Percentiles rank a stretch among this genome's conserved stretches.
phyloP scores from a whole-genome alignment of 2,329 filamentous ascomycete species.

The Ceratocystis huliohia region DNA sequence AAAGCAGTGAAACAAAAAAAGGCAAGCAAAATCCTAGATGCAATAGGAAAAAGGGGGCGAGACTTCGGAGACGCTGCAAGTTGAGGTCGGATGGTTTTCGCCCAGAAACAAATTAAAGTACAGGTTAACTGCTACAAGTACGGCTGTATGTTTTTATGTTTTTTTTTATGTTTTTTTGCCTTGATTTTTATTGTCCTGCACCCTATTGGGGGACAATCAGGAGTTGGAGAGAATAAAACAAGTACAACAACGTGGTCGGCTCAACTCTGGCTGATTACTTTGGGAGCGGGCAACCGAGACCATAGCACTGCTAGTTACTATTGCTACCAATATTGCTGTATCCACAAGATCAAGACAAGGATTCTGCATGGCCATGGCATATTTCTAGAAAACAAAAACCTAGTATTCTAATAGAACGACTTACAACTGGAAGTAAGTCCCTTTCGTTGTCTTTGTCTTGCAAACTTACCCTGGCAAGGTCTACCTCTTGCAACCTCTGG shows the following conservation, averaged over 20 bases:
- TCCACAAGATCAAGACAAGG: background rate
- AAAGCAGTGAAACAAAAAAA: background rate
- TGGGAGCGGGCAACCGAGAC: background rate
- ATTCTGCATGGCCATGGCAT: background rate
- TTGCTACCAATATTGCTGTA: background rate
- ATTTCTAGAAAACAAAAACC: background rate
- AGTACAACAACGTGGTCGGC: background rate
- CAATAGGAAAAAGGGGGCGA: background rate
- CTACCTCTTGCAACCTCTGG: too few relatives aligned
- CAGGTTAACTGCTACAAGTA: background rate
- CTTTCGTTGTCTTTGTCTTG: background rate
- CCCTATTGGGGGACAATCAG: background rate
- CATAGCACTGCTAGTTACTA: background rate
- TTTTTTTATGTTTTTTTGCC: background rate
- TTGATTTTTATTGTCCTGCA: slow-evolving; percentile 1
- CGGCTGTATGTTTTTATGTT: background rate
- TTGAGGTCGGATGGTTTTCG: slow-evolving; percentile 1
- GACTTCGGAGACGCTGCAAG: background rate
- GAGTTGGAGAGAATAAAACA: background rate
- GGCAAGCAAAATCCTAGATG: background rate
- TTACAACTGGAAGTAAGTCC: background rate
- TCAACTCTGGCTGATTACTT: background rate
- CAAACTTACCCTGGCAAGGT: too few relatives aligned
- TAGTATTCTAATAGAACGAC: too few relatives aligned
- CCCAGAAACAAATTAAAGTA: background rate